A percentile compares a stretch with the other conserved stretches of the same genome.
Conservation (phyloP, 352 stramenopile species). For the Pythium chondricola region DNA sequence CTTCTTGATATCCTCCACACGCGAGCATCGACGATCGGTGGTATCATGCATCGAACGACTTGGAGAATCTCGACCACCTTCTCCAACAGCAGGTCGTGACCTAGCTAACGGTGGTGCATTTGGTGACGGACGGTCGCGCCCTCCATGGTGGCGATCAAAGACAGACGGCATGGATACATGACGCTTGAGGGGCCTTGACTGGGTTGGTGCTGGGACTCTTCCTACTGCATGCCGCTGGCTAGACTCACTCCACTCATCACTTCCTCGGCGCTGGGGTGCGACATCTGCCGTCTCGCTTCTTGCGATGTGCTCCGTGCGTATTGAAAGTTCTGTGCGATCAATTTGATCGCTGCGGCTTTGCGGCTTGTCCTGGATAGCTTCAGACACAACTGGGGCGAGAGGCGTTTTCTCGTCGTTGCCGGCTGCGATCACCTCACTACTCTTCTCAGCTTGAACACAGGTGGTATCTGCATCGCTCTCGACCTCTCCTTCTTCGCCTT, state of each 20-base stretch:
- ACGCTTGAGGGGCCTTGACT: constrained; percentile 28
- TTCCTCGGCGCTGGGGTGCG: constrained; percentile 3
- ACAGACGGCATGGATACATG: constrained; percentile 35
- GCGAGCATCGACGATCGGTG: constrained; percentile 10
- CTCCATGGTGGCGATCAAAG: constrained; percentile 9
- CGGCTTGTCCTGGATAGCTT: too few relatives aligned
- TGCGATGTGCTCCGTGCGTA: neutral
- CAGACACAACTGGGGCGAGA: too few relatives aligned
- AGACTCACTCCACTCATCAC: constrained; percentile 18
- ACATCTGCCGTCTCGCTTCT: neutral
- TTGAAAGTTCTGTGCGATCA: too few relatives aligned
- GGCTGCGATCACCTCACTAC: too few relatives aligned
- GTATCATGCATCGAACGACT: constrained; percentile 1
- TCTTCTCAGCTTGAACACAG: too few relatives aligned
- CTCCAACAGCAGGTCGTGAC: constrained; percentile 6
- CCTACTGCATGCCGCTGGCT: neutral
- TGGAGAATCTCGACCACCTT: constrained; percentile 14
- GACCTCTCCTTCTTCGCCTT: too few relatives aligned
- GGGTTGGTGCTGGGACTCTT: neutral
- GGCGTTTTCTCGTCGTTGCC: too few relatives aligned
- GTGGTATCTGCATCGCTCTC: too few relatives aligned
- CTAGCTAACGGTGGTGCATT: constrained; percentile 6
- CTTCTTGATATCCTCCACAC: constrained; percentile 20
- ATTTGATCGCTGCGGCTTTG: too few relatives aligned
- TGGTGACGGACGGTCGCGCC: constrained; percentile 7